Percentiles rank a stretch among this genome's conserved stretches.
Conservation (phyloP, 1,139 yeast species). For the Arxiozyma slooffiae region DNA sequence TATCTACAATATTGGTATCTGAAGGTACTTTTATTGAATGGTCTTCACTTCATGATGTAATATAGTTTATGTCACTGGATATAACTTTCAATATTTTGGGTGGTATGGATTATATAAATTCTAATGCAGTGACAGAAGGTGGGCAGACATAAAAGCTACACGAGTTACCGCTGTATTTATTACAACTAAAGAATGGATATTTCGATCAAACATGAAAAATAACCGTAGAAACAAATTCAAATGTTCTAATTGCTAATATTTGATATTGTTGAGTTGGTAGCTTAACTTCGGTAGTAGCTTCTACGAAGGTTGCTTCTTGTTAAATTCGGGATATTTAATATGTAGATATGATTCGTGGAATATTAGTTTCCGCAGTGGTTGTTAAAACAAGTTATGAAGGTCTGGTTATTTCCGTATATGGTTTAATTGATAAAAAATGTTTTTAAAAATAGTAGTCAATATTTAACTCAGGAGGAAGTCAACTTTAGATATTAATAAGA, state of each 20-base stretch:
- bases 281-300: slow-evolving; percentile 84
- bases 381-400: slow-evolving; percentile 79
- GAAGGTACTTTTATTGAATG: slow-evolving; percentile 91
- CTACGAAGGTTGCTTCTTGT: slow-evolving; percentile 79
- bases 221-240: slow-evolving; percentile 68
- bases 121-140: slow-evolving; percentile 32
- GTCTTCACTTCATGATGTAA: slow-evolving; percentile 62
- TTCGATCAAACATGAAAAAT: slow-evolving; percentile 72
- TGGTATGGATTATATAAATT: slow-evolving; percentile 36
- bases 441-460: slow-evolving; percentile 35
- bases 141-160: slow-evolving; percentile 82
- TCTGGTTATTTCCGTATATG: slow-evolving; percentile 56
- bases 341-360: slow-evolving; percentile 86
- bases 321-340: slow-evolving; percentile 66
- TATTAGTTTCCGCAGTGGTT: slow-evolving; percentile 69
- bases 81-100: slow-evolving; percentile 35
- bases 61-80: slow-evolving; percentile 58
- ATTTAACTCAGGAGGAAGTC: slow-evolving; percentile 34
- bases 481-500: too few species aligned
- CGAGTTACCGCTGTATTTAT: slow-evolving; percentile 92
- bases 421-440: slow-evolving; percentile 59
- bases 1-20: slow-evolving; percentile 65
- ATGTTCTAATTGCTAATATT: slow-evolving; percentile 89
- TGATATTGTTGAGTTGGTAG: slow-evolving; percentile 98
- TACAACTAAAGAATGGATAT: slow-evolving; percentile 75